phyloP scores from a whole-genome alignment of 2,329 filamentous ascomycete genomes.

The Epichloe brachyelytri region DNA sequence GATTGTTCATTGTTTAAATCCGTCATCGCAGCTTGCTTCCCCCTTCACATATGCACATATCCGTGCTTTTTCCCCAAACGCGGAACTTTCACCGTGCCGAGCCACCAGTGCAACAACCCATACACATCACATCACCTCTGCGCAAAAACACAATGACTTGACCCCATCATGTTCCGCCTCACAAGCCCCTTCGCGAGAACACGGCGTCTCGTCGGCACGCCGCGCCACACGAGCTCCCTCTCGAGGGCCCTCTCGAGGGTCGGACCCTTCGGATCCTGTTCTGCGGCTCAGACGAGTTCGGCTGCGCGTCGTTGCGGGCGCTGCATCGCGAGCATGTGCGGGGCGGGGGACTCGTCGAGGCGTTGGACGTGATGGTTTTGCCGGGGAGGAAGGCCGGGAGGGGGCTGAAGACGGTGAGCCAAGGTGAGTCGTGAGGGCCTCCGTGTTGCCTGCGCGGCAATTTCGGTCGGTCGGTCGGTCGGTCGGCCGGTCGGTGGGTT shows the following conservation, averaged over 20 bases:
- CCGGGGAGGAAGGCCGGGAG: conserved; percentile 68
- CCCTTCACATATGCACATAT: neutral
- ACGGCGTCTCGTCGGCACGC: neutral
- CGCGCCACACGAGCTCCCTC: neutral
- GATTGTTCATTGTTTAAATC: neutral
- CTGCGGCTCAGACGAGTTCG: conserved; percentile 88
- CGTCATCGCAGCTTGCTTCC: neutral
- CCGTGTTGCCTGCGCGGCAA: no score
- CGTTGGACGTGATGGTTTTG: conserved; percentile 75
- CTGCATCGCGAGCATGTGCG: conserved; percentile 46
- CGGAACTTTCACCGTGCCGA: neutral
- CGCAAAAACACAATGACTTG: neutral
- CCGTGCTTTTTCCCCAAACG: neutral
- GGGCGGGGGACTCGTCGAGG: conserved; percentile 46
- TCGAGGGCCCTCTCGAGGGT: conserved; percentile 11
- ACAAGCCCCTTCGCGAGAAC: neutral
- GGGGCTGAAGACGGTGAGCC: conserved; percentile 51
- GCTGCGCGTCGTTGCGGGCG: conserved; percentile 60
- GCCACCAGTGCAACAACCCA: no score
- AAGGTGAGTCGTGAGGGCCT: conserved; percentile 36
- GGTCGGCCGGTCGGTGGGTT: no score
- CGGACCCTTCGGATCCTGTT: conserved; percentile 72
- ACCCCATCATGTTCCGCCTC: conserved; percentile 10
- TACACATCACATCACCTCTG: neutral
- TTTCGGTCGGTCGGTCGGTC: no score